Evolutionary conservation across 2,329 filamentous ascomycete genomes (phyloP).

Genomic region (Zymoseptoria brevis): DNA sequence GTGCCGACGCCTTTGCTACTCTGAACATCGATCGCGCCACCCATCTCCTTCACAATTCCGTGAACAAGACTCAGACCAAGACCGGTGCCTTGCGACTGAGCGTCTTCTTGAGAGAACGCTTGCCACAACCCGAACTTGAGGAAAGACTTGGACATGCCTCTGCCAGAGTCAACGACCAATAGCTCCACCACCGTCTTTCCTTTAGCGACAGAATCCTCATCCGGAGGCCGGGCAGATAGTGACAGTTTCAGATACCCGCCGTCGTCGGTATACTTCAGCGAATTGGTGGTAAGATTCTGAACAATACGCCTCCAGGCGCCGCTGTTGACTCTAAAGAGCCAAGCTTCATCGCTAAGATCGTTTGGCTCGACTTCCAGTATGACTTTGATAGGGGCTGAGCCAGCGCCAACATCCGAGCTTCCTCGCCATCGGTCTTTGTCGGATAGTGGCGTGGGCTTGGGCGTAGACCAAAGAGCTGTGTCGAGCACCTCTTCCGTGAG

Average conservation of each 20-base stretch:
- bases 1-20: conserved; percentile 25
- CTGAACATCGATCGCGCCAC: conserved; percentile 21
- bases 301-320: conserved; percentile 42
- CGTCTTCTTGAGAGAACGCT: conserved; percentile 30
- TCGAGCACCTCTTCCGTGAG: conserved; percentile 9
- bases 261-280: conserved; percentile 41
- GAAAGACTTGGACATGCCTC: conserved; percentile 29
- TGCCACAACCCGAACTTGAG: conserved; percentile 25
- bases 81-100: conserved; percentile 28
- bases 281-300: conserved; percentile 41
- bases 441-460: conserved; percentile 1
- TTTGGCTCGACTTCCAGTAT: conserved; percentile 35
- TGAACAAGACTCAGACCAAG: conserved; percentile 32
- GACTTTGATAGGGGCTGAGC: conserved; percentile 30
- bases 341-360: conserved; percentile 23
- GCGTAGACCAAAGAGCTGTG: conserved; percentile 3
- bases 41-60: conserved; percentile 22
- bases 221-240: neutral
- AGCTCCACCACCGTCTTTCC: conserved; percentile 2
- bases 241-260: conserved; percentile 7
- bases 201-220: neutral
- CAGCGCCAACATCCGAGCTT: neutral
- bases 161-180: conserved; percentile 26
- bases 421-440: neutral
- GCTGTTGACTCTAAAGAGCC: conserved; percentile 36